Evolutionary conservation across 1,139 yeast species (phyloP).

Genomic region (Meyerozyma smithsonii): DNA sequence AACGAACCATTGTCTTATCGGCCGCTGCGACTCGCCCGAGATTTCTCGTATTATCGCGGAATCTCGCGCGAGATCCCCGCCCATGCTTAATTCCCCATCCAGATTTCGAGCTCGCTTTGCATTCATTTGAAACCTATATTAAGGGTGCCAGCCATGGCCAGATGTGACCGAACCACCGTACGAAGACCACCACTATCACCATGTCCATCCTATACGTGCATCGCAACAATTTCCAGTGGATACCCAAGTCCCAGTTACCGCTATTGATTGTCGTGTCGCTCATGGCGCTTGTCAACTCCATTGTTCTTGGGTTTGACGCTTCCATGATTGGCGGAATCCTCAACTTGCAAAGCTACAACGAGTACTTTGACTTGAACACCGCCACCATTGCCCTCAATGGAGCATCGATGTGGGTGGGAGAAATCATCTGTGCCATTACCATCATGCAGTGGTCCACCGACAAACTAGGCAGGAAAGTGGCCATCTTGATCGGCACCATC

Average conservation of each 20-base stretch:
- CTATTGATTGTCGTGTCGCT: constrained; percentile 7
- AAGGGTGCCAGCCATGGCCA: background rate
- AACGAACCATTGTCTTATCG: too few relatives aligned
- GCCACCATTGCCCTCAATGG: constrained; percentile 14
- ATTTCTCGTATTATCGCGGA: background rate
- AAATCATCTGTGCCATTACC: constrained; percentile 8
- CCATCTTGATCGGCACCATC: constrained; percentile 10
- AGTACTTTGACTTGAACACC: constrained; percentile 11
- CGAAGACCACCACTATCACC: background rate
- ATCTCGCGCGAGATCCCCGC: background rate
- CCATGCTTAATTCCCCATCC: background rate
- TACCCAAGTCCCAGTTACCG: background rate
- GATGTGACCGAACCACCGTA: background rate
- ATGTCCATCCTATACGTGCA: background rate
- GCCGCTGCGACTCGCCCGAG: background rate
- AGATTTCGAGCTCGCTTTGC: background rate
- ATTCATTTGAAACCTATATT: background rate
- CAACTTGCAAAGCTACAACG: constrained; percentile 11
- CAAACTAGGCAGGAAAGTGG: constrained; percentile 12
- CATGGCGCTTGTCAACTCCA: constrained; percentile 10
- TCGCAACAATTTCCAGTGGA: background rate
- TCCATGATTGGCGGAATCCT: constrained; percentile 13
- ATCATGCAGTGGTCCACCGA: constrained; percentile 9
- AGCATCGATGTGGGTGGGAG: constrained; percentile 15
- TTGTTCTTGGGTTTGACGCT: constrained; percentile 12